These are phyloP conservation scores for Eucalyptus erythrocorys DNA, from an alignment of 345 rosid species.

Conservation along the genomic window DNA sequence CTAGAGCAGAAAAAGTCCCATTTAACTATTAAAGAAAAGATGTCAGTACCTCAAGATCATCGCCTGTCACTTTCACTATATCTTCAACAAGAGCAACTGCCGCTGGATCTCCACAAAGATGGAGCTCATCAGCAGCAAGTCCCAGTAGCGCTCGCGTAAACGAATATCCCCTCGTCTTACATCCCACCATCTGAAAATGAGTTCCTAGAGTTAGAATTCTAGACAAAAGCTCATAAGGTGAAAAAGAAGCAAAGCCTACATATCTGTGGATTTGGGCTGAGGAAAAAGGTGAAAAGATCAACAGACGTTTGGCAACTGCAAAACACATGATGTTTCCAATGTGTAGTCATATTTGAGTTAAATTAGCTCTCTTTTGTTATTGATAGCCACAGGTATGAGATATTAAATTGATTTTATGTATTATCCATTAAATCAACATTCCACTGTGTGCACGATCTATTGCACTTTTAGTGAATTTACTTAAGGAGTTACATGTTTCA, in stretches of 20 bases:
- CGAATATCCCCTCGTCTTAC: conserved; percentile 74
- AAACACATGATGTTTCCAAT: not conserved
- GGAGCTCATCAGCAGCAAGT: conserved; percentile 77
- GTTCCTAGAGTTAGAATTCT: not conserved
- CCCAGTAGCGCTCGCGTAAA: conserved; percentile 93
- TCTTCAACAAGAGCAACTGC: conserved; percentile 74
- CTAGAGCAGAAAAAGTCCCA: not conserved
- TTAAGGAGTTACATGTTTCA: not conserved
- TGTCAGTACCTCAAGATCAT: conserved; percentile 51
- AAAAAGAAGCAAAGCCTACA: not conserved
- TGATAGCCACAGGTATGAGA: not conserved
- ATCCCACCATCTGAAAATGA: conserved; percentile 62
- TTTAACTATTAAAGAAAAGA: not conserved
- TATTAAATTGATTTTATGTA: not conserved
- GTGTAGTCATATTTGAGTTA: not conserved
- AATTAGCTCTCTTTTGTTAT: not conserved
- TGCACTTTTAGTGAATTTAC: not conserved
- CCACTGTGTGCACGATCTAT: not conserved
- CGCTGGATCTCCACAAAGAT: conserved; percentile 93
- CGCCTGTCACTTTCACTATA: conserved; percentile 70
- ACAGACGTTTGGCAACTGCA: not conserved
- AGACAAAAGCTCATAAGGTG: not conserved
- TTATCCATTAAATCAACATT: not conserved
- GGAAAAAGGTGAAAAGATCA: not conserved
- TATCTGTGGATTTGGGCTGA: not conserved